phyloP scores from a whole-genome alignment of 2,329 filamentous ascomycete genomes.

The Fusarium nelsonii region DNA sequence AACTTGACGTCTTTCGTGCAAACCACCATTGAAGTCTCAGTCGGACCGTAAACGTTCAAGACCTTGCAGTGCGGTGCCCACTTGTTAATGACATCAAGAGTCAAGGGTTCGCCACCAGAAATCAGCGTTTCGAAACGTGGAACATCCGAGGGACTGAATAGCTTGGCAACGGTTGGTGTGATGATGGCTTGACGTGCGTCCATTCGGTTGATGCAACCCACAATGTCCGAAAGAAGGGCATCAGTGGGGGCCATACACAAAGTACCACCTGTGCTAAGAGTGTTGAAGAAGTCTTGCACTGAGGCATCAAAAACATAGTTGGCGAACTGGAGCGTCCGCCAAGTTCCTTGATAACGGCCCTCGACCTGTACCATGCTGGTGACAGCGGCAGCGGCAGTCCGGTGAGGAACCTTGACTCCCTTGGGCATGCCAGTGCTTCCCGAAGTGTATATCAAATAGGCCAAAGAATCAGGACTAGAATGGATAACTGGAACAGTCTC shows the following conservation, averaged over 20 bases:
- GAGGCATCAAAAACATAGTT: slow-evolving; percentile 6
- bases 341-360: background rate
- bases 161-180: slow-evolving; percentile 7
- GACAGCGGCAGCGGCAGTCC: background rate
- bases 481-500: background rate
- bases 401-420: background rate
- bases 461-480: background rate
- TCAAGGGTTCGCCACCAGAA: background rate
- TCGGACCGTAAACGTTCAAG: slow-evolving; percentile 1
- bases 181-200: slow-evolving; percentile 1
- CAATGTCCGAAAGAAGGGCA: background rate
- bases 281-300: slow-evolving; percentile 9
- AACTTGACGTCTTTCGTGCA: background rate
- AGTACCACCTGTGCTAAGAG: background rate
- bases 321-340: slow-evolving; percentile 4
- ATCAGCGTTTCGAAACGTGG: slow-evolving; percentile 1
- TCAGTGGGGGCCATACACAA: background rate
- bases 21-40: background rate
- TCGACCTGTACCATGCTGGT: slow-evolving; percentile 7
- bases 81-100: background rate
- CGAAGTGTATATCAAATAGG: background rate
- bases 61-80: background rate
- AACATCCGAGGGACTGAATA: background rate
- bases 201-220: slow-evolving; percentile 5
- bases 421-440: slow-evolving; percentile 1